These are phyloP conservation scores for Elsinoe batatas DNA, from an alignment of 2,329 filamentous ascomycete species.

Conservation along the genomic window DNA sequence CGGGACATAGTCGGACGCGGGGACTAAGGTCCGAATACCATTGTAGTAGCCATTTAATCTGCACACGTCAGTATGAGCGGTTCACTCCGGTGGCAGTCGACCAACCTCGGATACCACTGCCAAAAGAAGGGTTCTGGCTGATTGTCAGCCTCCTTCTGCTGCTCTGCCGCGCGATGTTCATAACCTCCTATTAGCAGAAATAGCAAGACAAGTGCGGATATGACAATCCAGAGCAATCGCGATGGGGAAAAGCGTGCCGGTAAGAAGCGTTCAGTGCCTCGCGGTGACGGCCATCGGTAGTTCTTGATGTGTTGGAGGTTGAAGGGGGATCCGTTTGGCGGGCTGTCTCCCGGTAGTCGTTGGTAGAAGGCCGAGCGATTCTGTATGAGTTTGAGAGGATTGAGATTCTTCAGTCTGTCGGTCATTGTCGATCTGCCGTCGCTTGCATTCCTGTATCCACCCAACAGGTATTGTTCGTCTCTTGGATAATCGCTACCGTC, in stretches of 20 bases:
- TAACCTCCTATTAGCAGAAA: conserved; percentile 35
- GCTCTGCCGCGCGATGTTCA: conserved; percentile 26
- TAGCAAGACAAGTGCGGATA: conserved; percentile 31
- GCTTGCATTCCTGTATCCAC: conserved; percentile 16
- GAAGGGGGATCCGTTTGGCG: conserved; percentile 29
- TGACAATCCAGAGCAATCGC: conserved; percentile 32
- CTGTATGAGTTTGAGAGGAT: conserved; percentile 37
- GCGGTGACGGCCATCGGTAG: conserved; percentile 32
- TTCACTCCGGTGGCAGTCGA: neutral
- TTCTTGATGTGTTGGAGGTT: conserved; percentile 28
- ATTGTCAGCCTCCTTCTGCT: conserved; percentile 24
- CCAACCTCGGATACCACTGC: conserved; percentile 36
- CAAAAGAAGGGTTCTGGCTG: conserved; percentile 33
- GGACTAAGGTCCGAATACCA: conserved; percentile 38
- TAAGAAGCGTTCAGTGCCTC: conserved; percentile 21
- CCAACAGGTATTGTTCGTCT: neutral
- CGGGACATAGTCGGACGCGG: conserved; percentile 32
- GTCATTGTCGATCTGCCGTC: conserved; percentile 18
- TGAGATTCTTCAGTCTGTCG: conserved; percentile 31
- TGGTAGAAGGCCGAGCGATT: conserved; percentile 36
- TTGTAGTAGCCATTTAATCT: conserved; percentile 40
- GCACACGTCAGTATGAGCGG: conserved; percentile 5
- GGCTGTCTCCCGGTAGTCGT: conserved; percentile 35
- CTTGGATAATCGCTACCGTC: neutral
- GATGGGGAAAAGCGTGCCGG: conserved; percentile 30